phyloP scores from a whole-genome alignment of 768 basidiomycete species.

The Austroboletus festivus region DNA sequence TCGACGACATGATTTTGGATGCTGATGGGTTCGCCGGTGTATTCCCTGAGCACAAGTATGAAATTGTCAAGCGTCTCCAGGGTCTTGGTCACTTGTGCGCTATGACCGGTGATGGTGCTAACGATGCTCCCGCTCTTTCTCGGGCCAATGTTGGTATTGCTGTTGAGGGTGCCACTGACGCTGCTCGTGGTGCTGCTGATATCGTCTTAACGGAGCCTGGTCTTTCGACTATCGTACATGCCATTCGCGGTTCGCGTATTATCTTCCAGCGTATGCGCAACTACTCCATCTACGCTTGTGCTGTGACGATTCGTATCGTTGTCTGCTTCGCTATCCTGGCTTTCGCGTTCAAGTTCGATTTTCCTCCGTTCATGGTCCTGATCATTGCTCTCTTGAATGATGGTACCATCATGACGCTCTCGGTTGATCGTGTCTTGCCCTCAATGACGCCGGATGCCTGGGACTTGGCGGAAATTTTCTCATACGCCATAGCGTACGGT shows the following conservation, averaged over 20 bases:
- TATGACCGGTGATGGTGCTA: conserved; percentile 99
- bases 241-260: conserved; percentile 95
- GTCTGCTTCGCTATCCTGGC: conserved; percentile 95
- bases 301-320: conserved; percentile 98
- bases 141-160: conserved; percentile 99
- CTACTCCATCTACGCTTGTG: conserved; percentile 96
- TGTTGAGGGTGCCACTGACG: conserved; percentile 98
- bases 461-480: conserved; percentile 96
- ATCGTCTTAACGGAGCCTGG: conserved; percentile 98
- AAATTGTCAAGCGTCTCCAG: conserved; percentile 98
- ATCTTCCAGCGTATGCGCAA: conserved; percentile 99
- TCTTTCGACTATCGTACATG: conserved; percentile 98
- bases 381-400: conserved; percentile 97
- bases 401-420: conserved; percentile 98
- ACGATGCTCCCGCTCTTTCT: conserved; percentile 95
- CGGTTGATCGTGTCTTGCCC: conserved; percentile 92
- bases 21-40: conserved; percentile 99
- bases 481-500: conserved; percentile 94
- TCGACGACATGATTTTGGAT: conserved; percentile 99
- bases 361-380: conserved; percentile 99
- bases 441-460: conserved; percentile 91
- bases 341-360: conserved; percentile 95
- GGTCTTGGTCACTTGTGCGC: conserved; percentile 94
- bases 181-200: conserved; percentile 97
- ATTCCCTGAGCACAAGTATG: conserved; percentile 99